These are phyloP conservation scores for Xylaria grammica DNA, from an alignment of 495 filamentous ascomycete genomes.

Conservation along the genomic window DNA sequence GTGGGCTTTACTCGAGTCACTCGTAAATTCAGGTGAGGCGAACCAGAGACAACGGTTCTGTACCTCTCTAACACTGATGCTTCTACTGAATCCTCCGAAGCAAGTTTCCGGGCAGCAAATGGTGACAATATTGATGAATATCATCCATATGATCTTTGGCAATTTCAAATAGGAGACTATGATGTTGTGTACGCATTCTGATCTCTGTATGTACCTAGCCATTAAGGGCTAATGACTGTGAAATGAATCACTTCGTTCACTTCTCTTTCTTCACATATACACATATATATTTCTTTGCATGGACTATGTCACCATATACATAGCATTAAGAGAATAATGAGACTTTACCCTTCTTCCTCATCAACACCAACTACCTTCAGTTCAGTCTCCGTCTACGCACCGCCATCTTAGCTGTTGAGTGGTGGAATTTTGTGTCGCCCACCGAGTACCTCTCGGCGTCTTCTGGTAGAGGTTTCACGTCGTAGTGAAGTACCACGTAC, in stretches of 20 bases:
- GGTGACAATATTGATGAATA: conserved; percentile 5
- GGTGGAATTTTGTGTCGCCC: conserved; percentile 6
- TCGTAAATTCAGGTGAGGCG: neutral
- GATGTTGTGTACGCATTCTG: neutral
- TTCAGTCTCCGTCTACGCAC: conserved; percentile 5
- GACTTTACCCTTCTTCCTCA: neutral
- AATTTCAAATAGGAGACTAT: neutral
- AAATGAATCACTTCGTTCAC: neutral
- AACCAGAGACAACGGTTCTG: conserved; percentile 7
- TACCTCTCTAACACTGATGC: conserved; percentile 5
- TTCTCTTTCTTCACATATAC: neutral
- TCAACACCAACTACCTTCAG: neutral
- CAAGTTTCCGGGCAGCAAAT: conserved; percentile 1
- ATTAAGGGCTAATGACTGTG: neutral
- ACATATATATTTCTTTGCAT: neutral
- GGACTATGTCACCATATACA: neutral
- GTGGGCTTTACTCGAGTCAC: conserved; percentile 1
- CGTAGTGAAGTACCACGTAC: conserved; percentile 28
- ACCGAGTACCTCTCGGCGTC: neutral
- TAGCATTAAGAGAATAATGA: neutral
- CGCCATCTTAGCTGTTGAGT: conserved; percentile 8
- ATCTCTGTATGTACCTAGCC: too few relatives aligned
- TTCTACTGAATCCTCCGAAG: conserved; percentile 3
- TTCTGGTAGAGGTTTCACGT: conserved; percentile 23
- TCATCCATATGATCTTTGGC: conserved; percentile 2